A percentile compares a stretch with the other conserved stretches of the same genome.
phyloP scores from a whole-genome alignment of 192 early-diverging fungal genomes.

The Coemansia umbellata region DNA sequence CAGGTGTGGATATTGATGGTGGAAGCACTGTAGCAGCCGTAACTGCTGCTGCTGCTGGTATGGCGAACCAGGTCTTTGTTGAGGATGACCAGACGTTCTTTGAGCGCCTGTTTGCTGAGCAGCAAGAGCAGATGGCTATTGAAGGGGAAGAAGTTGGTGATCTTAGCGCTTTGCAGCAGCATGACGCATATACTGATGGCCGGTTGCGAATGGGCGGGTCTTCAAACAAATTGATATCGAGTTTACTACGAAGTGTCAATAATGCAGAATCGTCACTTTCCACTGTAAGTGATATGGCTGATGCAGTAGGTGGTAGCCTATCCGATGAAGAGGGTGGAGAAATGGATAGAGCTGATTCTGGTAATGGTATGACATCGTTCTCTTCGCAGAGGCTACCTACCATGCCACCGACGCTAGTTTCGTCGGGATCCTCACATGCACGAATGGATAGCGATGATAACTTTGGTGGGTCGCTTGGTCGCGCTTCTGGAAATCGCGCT shows the following conservation, averaged over 20 bases:
- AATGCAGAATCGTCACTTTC: conserved; percentile 40
- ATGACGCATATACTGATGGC: conserved; percentile 5
- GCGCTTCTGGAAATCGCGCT: background rate
- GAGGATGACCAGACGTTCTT: conserved; percentile 91
- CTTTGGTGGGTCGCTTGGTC: background rate
- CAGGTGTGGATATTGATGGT: conserved; percentile 56
- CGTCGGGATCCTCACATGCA: background rate
- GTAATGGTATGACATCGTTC: background rate
- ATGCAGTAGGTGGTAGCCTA: conserved; percentile 24
- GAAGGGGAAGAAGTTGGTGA: conserved; percentile 48
- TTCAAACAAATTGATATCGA: conserved; percentile 21
- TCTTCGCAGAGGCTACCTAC: background rate
- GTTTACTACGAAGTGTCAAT: conserved; percentile 26
- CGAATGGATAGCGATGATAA: conserved; percentile 3
- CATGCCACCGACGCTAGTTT: background rate
- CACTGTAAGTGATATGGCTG: conserved; percentile 20
- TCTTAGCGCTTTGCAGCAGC: background rate
- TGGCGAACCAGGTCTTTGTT: conserved; percentile 63
- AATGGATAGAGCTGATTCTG: background rate
- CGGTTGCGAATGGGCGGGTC: conserved; percentile 9
- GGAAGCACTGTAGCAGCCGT: conserved; percentile 50
- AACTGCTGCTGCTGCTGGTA: conserved; percentile 33
- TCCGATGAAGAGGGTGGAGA: conserved; percentile 36
- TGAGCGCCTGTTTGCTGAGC: conserved; percentile 68
- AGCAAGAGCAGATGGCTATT: conserved; percentile 56